Evolutionary conservation across 495 filamentous ascomycete species (phyloP).

Genomic region (Aspergillus ostianus): DNA sequence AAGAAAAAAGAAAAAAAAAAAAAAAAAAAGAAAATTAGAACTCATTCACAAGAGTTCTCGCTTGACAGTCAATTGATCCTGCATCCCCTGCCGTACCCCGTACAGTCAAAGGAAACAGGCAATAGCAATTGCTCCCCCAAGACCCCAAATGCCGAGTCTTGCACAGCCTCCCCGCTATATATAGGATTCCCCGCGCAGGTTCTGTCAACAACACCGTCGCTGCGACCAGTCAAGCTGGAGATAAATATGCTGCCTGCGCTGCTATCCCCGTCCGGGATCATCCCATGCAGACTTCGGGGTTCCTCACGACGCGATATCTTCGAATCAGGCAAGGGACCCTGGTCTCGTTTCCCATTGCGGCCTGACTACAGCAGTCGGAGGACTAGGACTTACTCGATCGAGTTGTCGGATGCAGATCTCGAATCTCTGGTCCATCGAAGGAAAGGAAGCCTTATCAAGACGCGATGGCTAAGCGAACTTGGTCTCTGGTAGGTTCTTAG

Average conservation of each 20-base stretch:
- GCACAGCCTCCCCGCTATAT: slow-evolving; percentile 20
- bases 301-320: too few species aligned
- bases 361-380: neutral
- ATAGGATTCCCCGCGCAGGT: slow-evolving; percentile 1
- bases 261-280: too few species aligned
- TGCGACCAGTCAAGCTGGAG: neutral
- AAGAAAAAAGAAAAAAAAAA: neutral
- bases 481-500: neutral
- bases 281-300: too few species aligned
- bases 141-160: neutral
- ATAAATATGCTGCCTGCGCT: slow-evolving; percentile 10
- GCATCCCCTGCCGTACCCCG: too few species aligned
- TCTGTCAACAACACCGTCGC: slow-evolving; percentile 3
- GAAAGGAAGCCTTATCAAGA: too few species aligned
- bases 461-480: too few species aligned
- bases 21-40: neutral
- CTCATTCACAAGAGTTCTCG: neutral
- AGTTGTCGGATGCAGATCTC: neutral
- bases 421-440: too few species aligned
- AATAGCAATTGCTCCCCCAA: too few species aligned
- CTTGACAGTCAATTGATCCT: neutral
- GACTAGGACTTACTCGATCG: neutral
- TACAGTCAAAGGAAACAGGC: too few species aligned
- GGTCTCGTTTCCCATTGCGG: neutral
- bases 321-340: neutral